Conservation (phyloP, 1,284 basidiomycete species). For the Melampsora americana region DNA sequence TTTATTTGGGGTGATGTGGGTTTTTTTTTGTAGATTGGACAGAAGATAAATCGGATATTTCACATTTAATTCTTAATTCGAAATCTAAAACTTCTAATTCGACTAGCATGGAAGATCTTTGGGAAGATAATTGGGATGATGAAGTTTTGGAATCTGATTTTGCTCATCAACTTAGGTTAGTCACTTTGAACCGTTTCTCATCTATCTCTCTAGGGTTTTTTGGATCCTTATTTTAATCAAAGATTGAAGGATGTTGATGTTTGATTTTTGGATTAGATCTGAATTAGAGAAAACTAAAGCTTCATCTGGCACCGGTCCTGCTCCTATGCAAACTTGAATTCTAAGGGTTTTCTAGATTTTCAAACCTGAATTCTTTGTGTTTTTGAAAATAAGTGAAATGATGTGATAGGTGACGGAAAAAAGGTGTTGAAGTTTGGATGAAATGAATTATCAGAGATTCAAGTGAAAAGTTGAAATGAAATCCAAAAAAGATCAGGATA, state of each 20-base stretch:
- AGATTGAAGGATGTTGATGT: neutral
- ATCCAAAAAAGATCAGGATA: too few relatives aligned
- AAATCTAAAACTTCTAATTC: constrained; percentile 1
- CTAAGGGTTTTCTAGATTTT: too few relatives aligned
- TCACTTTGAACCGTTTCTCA: neutral
- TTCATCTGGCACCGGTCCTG: neutral
- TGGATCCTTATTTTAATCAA: neutral
- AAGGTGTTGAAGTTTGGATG: too few relatives aligned
- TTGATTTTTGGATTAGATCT: constrained; percentile 17
- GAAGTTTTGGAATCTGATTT: constrained; percentile 43
- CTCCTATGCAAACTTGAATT: constrained; percentile 40
- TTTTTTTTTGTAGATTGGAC: constrained; percentile 29
- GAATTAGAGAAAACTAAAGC: constrained; percentile 42
- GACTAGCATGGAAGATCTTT: constrained; percentile 39
- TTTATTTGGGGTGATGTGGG: neutral
- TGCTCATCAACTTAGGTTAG: constrained; percentile 41
- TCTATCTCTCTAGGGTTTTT: neutral
- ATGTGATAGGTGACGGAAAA: too few relatives aligned
- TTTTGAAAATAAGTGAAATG: too few relatives aligned
- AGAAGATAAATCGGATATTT: constrained; percentile 38
- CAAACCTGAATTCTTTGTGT: too few relatives aligned
- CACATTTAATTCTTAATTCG: constrained; percentile 5
- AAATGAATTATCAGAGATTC: too few relatives aligned
- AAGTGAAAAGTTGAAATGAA: too few relatives aligned
- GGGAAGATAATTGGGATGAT: constrained; percentile 45